Evolutionary conservation across 495 filamentous ascomycete species (phyloP), one percentile per base, ranked within the genome.

Genomic region (Aspergillus sclerotioniger): DNA sequence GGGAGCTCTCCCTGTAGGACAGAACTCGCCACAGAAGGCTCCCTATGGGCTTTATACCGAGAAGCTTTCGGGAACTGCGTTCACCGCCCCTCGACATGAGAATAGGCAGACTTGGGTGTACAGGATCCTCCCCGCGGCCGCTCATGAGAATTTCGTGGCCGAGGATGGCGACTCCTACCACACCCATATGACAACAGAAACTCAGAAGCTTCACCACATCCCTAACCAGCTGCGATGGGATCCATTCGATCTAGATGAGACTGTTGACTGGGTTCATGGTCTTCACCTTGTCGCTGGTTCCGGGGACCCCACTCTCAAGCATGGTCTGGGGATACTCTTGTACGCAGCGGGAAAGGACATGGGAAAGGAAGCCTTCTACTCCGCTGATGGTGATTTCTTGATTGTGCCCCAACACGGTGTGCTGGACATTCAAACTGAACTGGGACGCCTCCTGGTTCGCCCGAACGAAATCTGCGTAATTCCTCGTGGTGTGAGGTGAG

Each of bases 91-190:
- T 0, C 84, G 92, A 16, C 82, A 87, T 71, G 89, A 94, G 68
- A 97, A 96, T 75, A 85, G 87, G 68, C 92, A 96, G 66, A 82
- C 92, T 37, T 97, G 92, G 92, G 85, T 96, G n/a, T 96, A 97
- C 69, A 84, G 92, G 10, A 90, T 96, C 58, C 77, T 96, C 28
- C 92, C 92, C 35, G 83, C 90, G 0, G 91, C 90, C 41, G 82
- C 91, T 6, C 92, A 97, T 64, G 82, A 84, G 56, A 82, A 88
- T 50, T 96, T 96, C 69, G 65, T 79, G 21, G 73, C 82, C 0
- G 71, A 78, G 39, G 81, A 85, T 61, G 75, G 73, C 13, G 68
- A 71, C 21, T 79, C 79, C 12, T 84, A 84, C 56, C 81, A 84
- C 62, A 82, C 78, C 2, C 75, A 75, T 15, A 71, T 77, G 67